Conservation (phyloP, 78 protist species). For the Monocercomonoides exilis region DNA sequence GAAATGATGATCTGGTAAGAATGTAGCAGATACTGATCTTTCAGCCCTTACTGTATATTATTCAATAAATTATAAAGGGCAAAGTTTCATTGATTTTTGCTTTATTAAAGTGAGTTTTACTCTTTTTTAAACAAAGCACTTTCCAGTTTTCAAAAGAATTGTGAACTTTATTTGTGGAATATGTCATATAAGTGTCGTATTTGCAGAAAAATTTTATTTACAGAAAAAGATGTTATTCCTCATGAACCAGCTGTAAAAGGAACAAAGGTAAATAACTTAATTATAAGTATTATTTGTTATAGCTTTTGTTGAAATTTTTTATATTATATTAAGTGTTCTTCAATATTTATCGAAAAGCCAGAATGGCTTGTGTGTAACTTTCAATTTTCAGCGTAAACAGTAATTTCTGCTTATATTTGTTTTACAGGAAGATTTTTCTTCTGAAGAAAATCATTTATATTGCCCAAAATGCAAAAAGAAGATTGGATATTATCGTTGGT, state of each 20-base stretch:
- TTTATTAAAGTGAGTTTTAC: no score
- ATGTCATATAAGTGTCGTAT: not conserved
- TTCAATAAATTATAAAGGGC: no score
- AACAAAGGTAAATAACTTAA: not conserved
- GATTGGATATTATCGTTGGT: not conserved
- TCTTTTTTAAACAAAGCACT: no score
- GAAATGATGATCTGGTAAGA: no score
- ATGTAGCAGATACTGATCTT: no score
- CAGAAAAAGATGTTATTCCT: not conserved
- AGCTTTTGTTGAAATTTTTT: not conserved
- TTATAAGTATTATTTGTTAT: not conserved
- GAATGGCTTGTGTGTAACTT: not conserved
- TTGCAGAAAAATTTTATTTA: not conserved
- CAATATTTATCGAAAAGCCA: not conserved
- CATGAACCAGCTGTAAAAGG: not conserved
- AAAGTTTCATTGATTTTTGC: no score
- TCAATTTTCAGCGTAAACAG: not conserved
- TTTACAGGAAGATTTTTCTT: not conserved
- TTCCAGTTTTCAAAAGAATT: no score
- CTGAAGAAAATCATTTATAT: not conserved
- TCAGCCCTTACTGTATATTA: no score
- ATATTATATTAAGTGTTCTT: not conserved
- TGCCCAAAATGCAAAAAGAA: not conserved
- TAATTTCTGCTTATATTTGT: no score
- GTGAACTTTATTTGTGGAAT: no score